These are phyloP conservation scores for Fusarium brachygibbosum DNA, from an alignment of 2,329 filamentous ascomycete species.

Conservation along the genomic window DNA sequence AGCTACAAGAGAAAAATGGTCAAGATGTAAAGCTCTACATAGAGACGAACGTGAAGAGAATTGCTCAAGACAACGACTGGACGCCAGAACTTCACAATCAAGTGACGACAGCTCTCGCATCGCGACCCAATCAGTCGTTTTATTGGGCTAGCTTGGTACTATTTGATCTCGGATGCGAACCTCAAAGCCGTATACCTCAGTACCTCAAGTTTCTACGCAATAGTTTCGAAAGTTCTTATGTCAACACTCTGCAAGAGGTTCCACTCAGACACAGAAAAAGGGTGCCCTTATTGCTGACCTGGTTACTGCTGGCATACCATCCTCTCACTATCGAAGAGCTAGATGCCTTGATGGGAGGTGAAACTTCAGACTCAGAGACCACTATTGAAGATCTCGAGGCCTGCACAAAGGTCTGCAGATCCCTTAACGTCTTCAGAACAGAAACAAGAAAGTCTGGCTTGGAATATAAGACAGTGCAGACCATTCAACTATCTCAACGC, in stretches of 20 bases:
- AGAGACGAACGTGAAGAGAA: neutral
- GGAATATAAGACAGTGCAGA: constrained; percentile 2
- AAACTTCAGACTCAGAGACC: neutral
- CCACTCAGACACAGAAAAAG: neutral
- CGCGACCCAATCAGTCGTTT: neutral
- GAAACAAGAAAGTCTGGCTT: neutral
- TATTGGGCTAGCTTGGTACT: constrained; percentile 7
- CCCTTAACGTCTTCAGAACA: neutral
- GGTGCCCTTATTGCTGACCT: neutral
- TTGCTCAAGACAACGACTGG: neutral
- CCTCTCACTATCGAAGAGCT: constrained; percentile 12
- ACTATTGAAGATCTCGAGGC: neutral
- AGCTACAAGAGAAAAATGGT: neutral
- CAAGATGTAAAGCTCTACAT: neutral
- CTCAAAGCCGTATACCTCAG: neutral
- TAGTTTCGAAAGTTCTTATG: neutral
- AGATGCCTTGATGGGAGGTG: neutral
- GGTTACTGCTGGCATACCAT: constrained; percentile 2
- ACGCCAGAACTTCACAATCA: neutral
- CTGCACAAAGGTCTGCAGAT: neutral
- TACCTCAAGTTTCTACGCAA: neutral
- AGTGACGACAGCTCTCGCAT: neutral
- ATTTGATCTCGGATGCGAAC: neutral
- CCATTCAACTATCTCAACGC: constrained; percentile 7
- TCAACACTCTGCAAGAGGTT: neutral